These are phyloP conservation scores for Calocybe indica DNA, from an alignment of 768 basidiomycete species.

Conservation along the genomic window DNA sequence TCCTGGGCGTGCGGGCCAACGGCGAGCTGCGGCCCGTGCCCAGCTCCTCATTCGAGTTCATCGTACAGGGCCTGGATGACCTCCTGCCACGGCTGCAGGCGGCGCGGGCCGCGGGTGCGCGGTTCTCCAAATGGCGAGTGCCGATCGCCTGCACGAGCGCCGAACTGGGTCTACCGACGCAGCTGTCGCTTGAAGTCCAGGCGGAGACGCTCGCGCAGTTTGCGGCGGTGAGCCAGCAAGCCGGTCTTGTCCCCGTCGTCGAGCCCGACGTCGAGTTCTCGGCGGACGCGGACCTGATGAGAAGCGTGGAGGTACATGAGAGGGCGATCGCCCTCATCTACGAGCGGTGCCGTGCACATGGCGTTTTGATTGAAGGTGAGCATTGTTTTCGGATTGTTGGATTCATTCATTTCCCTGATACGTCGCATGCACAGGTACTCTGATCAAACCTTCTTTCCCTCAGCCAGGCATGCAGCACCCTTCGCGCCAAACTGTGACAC, in stretches of 20 bases:
- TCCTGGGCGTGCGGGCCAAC: constrained; percentile 45
- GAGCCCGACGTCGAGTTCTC: constrained; percentile 49
- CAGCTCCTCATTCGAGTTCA: constrained; percentile 36
- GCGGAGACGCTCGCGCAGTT: constrained; percentile 43
- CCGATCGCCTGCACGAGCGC: constrained; percentile 38
- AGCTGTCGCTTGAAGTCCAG: constrained; percentile 35
- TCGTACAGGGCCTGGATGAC: constrained; percentile 44
- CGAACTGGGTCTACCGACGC: constrained; percentile 29
- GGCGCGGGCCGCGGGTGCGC: constrained; percentile 36
- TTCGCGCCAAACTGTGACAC: constrained; percentile 26
- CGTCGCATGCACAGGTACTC: constrained; percentile 25
- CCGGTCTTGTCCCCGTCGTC: constrained; percentile 45
- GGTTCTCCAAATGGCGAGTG: constrained; percentile 49
- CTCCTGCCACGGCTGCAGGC: constrained; percentile 35
- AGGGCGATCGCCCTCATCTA: constrained; percentile 40
- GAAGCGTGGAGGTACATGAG: constrained; percentile 41
- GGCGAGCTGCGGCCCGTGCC: constrained; percentile 42
- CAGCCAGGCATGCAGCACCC: constrained; percentile 40
- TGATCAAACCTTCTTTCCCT: constrained; percentile 48
- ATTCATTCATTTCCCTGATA: neutral
- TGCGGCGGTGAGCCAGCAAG: constrained; percentile 45
- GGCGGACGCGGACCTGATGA: constrained; percentile 37
- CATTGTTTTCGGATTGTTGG: neutral
- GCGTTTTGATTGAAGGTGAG: constrained; percentile 44
- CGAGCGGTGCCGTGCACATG: constrained; percentile 36